These are phyloP conservation scores for Raphanus hybrid DNA, from an alignment of 441 rosid species.

Conservation along the genomic window DNA sequence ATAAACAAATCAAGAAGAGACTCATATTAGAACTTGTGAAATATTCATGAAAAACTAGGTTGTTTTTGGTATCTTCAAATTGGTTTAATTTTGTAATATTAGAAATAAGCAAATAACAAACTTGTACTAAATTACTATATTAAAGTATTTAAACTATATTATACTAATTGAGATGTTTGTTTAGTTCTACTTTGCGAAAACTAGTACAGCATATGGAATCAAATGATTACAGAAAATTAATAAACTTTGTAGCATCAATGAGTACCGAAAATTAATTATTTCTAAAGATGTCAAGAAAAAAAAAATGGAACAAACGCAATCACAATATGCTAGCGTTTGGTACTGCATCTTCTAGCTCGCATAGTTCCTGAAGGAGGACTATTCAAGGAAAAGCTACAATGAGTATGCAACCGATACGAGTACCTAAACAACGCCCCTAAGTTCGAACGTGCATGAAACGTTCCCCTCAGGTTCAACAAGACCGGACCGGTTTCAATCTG, in stretches of 20 bases:
- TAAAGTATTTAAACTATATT: no score
- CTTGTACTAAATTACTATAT: no score
- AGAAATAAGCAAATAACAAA: no score
- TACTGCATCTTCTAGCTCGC: conserved; percentile 61
- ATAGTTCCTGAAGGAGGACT: conserved; percentile 76
- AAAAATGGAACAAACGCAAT: conserved; percentile 12
- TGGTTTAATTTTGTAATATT: no score
- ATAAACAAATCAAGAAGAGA: no score
- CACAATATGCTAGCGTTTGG: conserved; percentile 59
- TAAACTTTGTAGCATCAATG: background rate
- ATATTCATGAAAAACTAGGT: no score
- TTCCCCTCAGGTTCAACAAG: conserved; percentile 59
- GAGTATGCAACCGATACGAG: conserved; percentile 68
- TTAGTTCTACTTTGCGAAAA: background rate
- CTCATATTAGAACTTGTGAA: no score
- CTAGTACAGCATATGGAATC: conserved; percentile 13
- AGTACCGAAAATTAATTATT: conserved; percentile 18
- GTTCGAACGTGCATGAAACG: conserved; percentile 64
- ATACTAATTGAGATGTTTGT: no score
- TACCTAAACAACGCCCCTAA: conserved; percentile 71
- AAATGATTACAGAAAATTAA: background rate
- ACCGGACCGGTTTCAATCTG: conserved; percentile 61
- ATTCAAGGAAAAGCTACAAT: conserved; percentile 57
- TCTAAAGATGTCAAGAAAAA: conserved; percentile 7
- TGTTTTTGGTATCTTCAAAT: no score